Evolutionary conservation across 2,329 filamentous ascomycete genomes (phyloP).

Genomic region (Pseudovirgaria hyperparasitica): DNA sequence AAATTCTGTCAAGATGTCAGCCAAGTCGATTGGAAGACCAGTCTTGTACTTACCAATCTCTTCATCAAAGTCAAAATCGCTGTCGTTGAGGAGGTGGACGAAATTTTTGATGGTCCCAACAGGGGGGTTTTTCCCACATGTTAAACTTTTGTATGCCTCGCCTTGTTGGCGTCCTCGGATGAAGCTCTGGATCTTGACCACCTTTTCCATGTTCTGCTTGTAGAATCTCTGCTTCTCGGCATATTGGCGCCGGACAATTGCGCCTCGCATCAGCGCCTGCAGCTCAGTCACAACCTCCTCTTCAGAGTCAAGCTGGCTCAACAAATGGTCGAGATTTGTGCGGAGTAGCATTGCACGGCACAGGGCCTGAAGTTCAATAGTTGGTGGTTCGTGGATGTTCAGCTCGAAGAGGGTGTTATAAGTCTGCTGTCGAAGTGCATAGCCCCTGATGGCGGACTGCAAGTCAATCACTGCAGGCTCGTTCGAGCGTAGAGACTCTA

Average conservation of each 20-base stretch:
- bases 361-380: constrained; percentile 61
- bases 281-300: constrained; percentile 65
- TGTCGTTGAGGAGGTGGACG: constrained; percentile 93
- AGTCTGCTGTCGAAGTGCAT: constrained; percentile 47
- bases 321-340: constrained; percentile 56
- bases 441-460: constrained; percentile 57
- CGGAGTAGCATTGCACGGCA: constrained; percentile 69
- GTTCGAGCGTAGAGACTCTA: constrained; percentile 44
- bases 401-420: constrained; percentile 56
- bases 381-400: constrained; percentile 51
- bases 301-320: constrained; percentile 68
- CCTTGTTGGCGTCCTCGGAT: constrained; percentile 90
- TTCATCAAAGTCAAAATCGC: constrained; percentile 97
- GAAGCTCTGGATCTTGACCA: constrained; percentile 97
- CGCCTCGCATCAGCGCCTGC: constrained; percentile 62
- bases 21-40: neutral
- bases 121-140: constrained; percentile 89
- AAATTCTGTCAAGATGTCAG: constrained; percentile 50
- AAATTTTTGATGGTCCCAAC: constrained; percentile 97
- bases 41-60: constrained; percentile 48
- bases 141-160: constrained; percentile 95
- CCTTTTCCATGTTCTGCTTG: constrained; percentile 95
- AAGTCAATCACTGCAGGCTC: constrained; percentile 45
- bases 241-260: constrained; percentile 61
- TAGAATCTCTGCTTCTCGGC: constrained; percentile 80